Conservation (phyloP, 768 basidiomycete genomes). For the Naganishia vishniacii region DNA sequence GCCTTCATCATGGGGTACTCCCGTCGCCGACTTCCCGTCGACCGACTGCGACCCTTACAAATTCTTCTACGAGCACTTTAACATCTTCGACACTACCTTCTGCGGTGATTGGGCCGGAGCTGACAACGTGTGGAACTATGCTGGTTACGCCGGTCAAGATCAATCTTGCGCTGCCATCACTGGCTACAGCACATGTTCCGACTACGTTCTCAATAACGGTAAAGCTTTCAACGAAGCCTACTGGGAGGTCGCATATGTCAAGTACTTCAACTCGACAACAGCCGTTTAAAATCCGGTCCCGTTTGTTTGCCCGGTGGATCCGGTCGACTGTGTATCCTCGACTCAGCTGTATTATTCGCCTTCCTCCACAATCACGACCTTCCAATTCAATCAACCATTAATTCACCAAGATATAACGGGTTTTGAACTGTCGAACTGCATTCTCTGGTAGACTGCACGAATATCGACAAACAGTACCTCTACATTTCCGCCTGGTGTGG, state of each 20-base stretch:
- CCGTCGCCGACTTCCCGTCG: conserved; percentile 75
- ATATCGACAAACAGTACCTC: too few relatives aligned
- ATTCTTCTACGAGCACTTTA: conserved; percentile 70
- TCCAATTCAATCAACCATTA: too few relatives aligned
- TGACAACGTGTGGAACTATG: conserved; percentile 64
- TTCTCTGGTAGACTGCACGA: too few relatives aligned
- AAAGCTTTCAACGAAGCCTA: conserved; percentile 42
- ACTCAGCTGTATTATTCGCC: neutral
- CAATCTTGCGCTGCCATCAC: conserved; percentile 79
- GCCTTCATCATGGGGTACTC: conserved; percentile 69
- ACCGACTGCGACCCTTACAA: conserved; percentile 66
- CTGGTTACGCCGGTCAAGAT: conserved; percentile 68
- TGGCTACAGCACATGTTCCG: conserved; percentile 71
- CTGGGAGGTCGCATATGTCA: conserved; percentile 48
- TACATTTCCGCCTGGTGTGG: too few relatives aligned
- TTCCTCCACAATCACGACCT: too few relatives aligned
- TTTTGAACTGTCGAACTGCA: too few relatives aligned
- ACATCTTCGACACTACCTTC: conserved; percentile 72
- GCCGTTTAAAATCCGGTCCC: conserved; percentile 30
- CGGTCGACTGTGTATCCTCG: neutral
- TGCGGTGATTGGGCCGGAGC: conserved; percentile 82
- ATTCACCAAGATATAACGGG: too few relatives aligned
- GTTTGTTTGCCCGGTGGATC: neutral
- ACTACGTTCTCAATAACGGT: conserved; percentile 69
- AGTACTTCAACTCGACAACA: conserved; percentile 47